A percentile compares a stretch with the other conserved stretches of the same genome.
Conservation (phyloP, 2,329 filamentous ascomycete species). For the Calonectria honghensis region DNA sequence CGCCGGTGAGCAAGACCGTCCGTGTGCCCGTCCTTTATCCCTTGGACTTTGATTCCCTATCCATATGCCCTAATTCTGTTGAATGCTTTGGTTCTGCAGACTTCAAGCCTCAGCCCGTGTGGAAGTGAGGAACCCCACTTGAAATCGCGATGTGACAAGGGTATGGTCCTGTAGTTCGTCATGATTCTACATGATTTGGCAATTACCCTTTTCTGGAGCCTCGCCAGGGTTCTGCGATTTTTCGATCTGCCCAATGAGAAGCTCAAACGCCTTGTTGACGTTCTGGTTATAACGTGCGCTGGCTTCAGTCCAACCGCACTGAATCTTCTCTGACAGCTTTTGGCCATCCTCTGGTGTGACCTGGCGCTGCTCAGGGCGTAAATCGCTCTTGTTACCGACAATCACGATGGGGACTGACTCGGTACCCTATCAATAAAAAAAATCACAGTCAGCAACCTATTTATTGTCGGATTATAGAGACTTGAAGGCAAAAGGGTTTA, state of each 20-base stretch:
- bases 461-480: neutral
- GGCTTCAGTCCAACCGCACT: constrained; percentile 96
- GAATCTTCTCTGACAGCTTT: constrained; percentile 88
- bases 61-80: constrained; percentile 22
- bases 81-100: constrained; percentile 8
- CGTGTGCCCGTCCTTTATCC: constrained; percentile 24
- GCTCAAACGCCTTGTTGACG: constrained; percentile 92
- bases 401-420: constrained; percentile 95
- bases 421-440: constrained; percentile 78
- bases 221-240: constrained; percentile 94
- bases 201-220: constrained; percentile 87
- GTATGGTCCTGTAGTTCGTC: neutral
- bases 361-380: constrained; percentile 94
- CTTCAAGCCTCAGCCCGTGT: constrained; percentile 8
- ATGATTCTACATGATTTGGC: constrained; percentile 82
- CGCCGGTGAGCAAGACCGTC: constrained; percentile 31
- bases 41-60: constrained; percentile 1
- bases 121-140: neutral
- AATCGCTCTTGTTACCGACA: constrained; percentile 97
- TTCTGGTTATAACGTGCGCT: constrained; percentile 96
- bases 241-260: constrained; percentile 96
- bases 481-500: constrained; percentile 62
- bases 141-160: constrained; percentile 13
- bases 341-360: constrained; percentile 90
- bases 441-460: neutral